Conservation (phyloP, 2,329 filamentous ascomycete species). For the Seiridium unicorne region DNA sequence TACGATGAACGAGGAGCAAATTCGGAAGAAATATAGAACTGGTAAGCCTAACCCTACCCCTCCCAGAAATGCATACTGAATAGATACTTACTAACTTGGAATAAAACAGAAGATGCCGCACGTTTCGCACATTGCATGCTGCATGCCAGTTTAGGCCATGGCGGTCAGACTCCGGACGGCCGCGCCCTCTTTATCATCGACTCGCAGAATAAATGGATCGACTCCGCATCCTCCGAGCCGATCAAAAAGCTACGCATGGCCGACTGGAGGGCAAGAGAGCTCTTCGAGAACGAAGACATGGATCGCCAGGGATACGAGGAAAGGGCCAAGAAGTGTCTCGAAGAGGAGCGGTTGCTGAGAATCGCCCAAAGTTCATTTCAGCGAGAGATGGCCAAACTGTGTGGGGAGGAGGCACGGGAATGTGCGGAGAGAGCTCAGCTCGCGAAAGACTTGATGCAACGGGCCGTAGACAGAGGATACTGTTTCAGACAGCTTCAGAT, state of each 20-base stretch:
- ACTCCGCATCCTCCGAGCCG: not conserved
- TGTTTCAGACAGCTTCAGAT: not conserved
- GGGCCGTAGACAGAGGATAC: not conserved
- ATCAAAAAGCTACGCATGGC: not conserved
- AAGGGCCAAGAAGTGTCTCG: not conserved
- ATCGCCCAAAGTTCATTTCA: not conserved
- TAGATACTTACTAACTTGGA: too few species aligned
- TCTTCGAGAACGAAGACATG: not conserved
- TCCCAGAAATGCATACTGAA: too few species aligned
- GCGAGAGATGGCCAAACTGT: not conserved
- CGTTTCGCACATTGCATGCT: not conserved
- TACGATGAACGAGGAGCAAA: too few species aligned
- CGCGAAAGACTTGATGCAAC: not conserved
- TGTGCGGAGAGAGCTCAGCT: not conserved
- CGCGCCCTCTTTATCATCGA: not conserved
- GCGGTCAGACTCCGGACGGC: not conserved
- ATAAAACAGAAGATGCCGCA: not conserved
- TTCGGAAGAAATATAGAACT: too few species aligned
- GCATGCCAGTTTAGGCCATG: not conserved
- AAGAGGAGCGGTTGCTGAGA: not conserved
- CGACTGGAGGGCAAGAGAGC: not conserved
- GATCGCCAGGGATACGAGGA: not conserved
- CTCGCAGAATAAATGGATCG: not conserved
- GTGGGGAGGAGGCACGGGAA: not conserved
- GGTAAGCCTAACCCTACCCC: too few species aligned